Evolutionary conservation across 73 alveolate species (phyloP).

Genomic region (Durusdinium trenchii): DNA sequence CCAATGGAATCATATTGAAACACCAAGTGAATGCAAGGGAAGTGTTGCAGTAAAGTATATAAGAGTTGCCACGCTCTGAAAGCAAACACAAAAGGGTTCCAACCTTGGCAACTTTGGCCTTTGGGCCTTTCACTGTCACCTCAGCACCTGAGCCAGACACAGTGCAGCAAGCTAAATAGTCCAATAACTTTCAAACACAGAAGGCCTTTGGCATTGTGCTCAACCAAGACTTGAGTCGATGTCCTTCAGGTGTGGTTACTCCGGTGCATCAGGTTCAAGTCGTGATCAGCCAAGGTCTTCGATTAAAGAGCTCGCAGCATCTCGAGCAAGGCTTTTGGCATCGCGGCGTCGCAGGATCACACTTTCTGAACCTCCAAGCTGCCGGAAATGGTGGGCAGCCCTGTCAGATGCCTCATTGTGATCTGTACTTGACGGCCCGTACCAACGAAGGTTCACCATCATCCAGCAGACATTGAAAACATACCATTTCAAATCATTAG

Average conservation of each 20-base stretch:
- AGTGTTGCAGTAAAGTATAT: neutral
- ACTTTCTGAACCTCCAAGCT: slow-evolving; percentile 69
- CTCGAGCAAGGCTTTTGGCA: neutral
- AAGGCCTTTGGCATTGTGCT: slow-evolving; percentile 57
- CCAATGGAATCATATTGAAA: neutral
- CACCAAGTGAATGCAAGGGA: neutral
- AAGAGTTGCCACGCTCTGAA: too few species aligned
- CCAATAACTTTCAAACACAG: neutral
- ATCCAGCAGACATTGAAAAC: slow-evolving; percentile 76
- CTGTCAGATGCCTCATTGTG: slow-evolving; percentile 49
- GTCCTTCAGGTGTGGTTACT: neutral
- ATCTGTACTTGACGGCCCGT: slow-evolving; percentile 60
- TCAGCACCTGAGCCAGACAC: slow-evolving; percentile 66
- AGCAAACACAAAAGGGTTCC: neutral
- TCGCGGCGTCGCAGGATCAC: slow-evolving; percentile 70
- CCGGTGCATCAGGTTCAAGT: slow-evolving; percentile 46
- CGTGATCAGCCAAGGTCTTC: too few species aligned
- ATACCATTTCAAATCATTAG: slow-evolving; percentile 64
- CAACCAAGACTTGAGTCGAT: slow-evolving; percentile 20
- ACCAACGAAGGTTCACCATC: slow-evolving; percentile 89
- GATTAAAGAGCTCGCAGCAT: too few species aligned
- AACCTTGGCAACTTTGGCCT: slow-evolving; percentile 47
- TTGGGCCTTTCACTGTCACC: slow-evolving; percentile 64
- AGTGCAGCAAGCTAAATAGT: too few species aligned
- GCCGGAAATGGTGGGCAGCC: slow-evolving; percentile 73